Conservation (phyloP, 495 filamentous ascomycete species). For the Beverwykella pulmonaria region DNA sequence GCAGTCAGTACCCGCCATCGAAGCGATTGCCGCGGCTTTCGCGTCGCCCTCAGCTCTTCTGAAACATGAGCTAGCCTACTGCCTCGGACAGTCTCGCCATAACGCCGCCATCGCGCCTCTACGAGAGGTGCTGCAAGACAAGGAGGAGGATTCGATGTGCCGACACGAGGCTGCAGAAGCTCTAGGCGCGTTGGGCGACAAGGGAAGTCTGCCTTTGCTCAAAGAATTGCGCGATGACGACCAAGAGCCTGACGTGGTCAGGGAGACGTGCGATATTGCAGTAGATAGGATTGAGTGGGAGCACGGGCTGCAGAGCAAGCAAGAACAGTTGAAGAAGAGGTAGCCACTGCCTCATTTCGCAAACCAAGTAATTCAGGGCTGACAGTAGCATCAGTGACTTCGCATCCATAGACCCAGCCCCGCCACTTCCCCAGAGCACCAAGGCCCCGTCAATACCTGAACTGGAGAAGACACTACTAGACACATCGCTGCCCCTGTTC, state of each 20-base stretch:
- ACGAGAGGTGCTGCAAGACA: conserved; percentile 73
- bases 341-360: conserved; percentile 37
- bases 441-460: conserved; percentile 64
- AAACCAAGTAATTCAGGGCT: conserved; percentile 5
- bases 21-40: conserved; percentile 90
- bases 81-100: conserved; percentile 87
- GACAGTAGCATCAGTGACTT: conserved; percentile 68
- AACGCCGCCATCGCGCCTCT: conserved; percentile 72
- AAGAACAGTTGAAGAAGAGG: conserved; percentile 79
- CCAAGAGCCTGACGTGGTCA: conserved; percentile 75
- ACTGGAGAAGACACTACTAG: conserved; percentile 73
- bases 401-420: conserved; percentile 92
- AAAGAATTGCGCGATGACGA: conserved; percentile 68
- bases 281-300: conserved; percentile 94
- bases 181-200: conserved; percentile 81
- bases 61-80: conserved; percentile 97
- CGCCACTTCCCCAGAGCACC: conserved; percentile 70
- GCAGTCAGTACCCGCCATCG: conserved; percentile 73
- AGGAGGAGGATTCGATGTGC: conserved; percentile 87
- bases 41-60: conserved; percentile 79
- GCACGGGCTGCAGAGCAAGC: conserved; percentile 68
- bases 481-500: conserved; percentile 80
- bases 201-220: conserved; percentile 69
- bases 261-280: conserved; percentile 95
- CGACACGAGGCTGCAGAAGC: conserved; percentile 97